Evolutionary conservation across 768 basidiomycete genomes (phyloP).

Genomic region (Leccinum rimulosum): DNA sequence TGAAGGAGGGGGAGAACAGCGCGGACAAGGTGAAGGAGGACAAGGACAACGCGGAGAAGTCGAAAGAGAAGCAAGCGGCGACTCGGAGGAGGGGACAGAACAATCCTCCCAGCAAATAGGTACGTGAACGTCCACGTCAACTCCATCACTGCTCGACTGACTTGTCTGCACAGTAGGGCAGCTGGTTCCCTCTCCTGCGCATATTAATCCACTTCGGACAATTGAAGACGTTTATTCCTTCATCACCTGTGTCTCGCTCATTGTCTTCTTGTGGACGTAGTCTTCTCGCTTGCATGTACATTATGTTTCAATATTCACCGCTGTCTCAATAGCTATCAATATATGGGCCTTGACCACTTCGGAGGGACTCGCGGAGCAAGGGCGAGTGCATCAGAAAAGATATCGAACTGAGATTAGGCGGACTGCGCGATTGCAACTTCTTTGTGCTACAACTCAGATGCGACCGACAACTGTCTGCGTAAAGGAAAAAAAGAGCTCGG

Average conservation of each 20-base stretch:
- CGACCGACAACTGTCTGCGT: not conserved
- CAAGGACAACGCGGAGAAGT: not conserved
- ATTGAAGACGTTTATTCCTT: slow-evolving; percentile 10
- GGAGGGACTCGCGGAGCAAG: no score
- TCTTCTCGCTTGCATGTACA: not conserved
- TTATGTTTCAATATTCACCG: not conserved
- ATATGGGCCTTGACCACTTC: no score
- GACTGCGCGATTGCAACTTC: not conserved
- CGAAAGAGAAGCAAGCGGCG: not conserved
- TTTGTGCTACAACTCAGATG: not conserved
- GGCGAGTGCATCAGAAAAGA: no score
- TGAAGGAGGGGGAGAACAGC: not conserved
- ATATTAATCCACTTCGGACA: not conserved
- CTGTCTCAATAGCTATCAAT: not conserved
- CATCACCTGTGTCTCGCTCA: slow-evolving; percentile 3
- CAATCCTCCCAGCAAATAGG: not conserved
- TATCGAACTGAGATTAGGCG: not conserved
- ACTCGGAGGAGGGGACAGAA: not conserved
- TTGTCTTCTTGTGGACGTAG: slow-evolving; percentile 1
- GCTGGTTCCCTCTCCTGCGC: not conserved
- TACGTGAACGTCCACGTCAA: slow-evolving; percentile 14
- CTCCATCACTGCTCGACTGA: not conserved
- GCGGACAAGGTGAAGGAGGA: not conserved
- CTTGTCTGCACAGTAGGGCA: not conserved
- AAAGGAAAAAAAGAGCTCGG: not conserved